phyloP scores from a whole-genome alignment of 2,329 filamentous ascomycete genomes.

The Magnaporthiopsis rhizophila region DNA sequence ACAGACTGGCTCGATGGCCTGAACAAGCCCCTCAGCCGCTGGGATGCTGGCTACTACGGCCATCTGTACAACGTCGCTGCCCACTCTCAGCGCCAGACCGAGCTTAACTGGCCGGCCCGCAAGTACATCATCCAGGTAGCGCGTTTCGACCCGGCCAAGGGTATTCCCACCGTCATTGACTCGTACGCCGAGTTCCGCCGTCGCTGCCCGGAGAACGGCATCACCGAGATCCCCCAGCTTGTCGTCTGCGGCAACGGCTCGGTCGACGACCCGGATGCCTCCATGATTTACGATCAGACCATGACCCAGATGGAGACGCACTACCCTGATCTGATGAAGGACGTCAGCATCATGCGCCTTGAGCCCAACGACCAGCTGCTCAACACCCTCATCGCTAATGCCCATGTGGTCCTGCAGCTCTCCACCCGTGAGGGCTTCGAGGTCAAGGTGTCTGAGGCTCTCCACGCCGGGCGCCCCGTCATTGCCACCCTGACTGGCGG shows the following conservation, averaged over 20 bases:
- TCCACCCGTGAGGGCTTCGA: conserved; percentile 79
- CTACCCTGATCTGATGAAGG: conserved; percentile 53
- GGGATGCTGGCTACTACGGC: conserved; percentile 66
- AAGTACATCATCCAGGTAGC: conserved; percentile 75
- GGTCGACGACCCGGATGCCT: conserved; percentile 72
- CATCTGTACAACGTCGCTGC: conserved; percentile 62
- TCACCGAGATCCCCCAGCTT: conserved; percentile 57
- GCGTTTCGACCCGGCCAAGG: conserved; percentile 77
- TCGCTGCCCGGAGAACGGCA: conserved; percentile 43
- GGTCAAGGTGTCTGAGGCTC: conserved; percentile 76
- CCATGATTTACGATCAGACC: conserved; percentile 62
- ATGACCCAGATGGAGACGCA: conserved; percentile 56
- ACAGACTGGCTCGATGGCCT: conserved; percentile 80
- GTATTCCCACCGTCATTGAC: conserved; percentile 69
- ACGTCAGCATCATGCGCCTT: conserved; percentile 69
- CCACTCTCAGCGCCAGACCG: conserved; percentile 49
- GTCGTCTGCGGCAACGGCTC: conserved; percentile 73
- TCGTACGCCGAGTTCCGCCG: conserved; percentile 66
- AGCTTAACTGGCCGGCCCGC: conserved; percentile 49
- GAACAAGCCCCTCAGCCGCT: conserved; percentile 65
- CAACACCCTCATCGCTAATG: conserved; percentile 65
- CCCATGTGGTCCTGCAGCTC: conserved; percentile 67
- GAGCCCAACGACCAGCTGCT: conserved; percentile 73
- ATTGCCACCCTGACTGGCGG: conserved; percentile 71
- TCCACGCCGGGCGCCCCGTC: conserved; percentile 72